These are phyloP conservation scores for Wickerhamiella australiensis DNA, from an alignment of 805 yeast species.

Conservation along the genomic window DNA sequence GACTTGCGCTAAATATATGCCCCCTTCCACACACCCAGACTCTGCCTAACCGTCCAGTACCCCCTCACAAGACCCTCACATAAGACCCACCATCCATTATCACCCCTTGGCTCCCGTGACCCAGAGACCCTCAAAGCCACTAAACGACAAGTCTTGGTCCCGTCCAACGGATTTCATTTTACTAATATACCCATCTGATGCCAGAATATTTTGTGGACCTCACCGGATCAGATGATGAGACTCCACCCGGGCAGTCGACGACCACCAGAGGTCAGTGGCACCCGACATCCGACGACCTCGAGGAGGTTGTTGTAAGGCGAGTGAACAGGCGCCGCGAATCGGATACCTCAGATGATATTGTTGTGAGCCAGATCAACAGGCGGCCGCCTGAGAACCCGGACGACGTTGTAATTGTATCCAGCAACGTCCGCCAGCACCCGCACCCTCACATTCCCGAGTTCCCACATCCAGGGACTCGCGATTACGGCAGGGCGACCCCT, in stretches of 20 bases:
- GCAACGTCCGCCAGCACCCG: background rate
- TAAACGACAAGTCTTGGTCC: no score
- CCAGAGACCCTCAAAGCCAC: background rate
- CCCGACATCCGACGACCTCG: slow-evolving; percentile 1
- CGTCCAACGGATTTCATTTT: no score
- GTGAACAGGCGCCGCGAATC: background rate
- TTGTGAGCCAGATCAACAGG: background rate
- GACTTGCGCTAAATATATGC: background rate
- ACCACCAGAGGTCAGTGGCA: background rate
- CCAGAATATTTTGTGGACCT: slow-evolving; percentile 5
- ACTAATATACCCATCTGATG: background rate
- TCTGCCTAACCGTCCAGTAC: no score
- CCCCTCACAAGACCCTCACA: background rate
- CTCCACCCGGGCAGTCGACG: background rate
- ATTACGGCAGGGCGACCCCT: background rate
- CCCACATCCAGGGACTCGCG: background rate
- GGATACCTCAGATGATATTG: background rate
- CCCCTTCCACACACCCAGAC: no score
- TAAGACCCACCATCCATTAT: background rate
- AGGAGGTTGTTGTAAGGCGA: background rate
- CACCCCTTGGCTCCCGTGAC: background rate
- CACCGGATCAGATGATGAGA: slow-evolving; percentile 1
- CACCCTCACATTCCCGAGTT: background rate
- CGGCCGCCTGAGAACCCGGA: background rate
- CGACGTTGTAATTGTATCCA: background rate